Evolutionary conservation across 805 yeast species (phyloP).

Genomic region (Komagataella populi): DNA sequence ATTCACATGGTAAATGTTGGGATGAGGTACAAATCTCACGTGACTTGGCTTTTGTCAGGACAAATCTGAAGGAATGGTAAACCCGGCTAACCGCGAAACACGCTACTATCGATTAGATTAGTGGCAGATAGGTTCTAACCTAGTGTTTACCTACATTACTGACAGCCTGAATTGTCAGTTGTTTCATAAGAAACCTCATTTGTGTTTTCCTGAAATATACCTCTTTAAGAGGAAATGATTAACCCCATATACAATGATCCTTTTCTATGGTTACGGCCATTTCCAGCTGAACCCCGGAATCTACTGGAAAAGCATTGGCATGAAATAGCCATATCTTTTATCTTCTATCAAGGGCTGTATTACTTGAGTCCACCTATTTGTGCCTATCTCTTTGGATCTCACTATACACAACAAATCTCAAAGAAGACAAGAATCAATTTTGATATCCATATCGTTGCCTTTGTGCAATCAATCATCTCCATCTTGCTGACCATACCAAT

Average conservation of each 20-base stretch:
- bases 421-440: conserved; percentile 50
- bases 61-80: neutral
- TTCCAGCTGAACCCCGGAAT: conserved; percentile 28
- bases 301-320: conserved; percentile 51
- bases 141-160: neutral
- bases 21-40: neutral
- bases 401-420: conserved; percentile 33
- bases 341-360: conserved; percentile 47
- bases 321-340: conserved; percentile 49
- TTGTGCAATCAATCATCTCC: conserved; percentile 68
- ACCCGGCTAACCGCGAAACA: neutral
- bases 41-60: neutral
- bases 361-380: conserved; percentile 37
- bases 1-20: neutral
- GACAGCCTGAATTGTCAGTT: neutral
- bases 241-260: conserved; percentile 21
- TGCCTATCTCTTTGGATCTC: conserved; percentile 31
- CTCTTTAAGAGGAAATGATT: neutral
- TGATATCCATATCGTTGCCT: conserved; percentile 83
- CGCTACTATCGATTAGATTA: neutral
- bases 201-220: neutral
- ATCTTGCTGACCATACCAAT: conserved; percentile 47
- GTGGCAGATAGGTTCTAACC: neutral
- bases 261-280: conserved; percentile 28
- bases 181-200: neutral